Evolutionary conservation across 2,329 filamentous ascomycete species (phyloP), one percentile per base, ranked within the genome.

Genomic region (Exophiala sideris): DNA sequence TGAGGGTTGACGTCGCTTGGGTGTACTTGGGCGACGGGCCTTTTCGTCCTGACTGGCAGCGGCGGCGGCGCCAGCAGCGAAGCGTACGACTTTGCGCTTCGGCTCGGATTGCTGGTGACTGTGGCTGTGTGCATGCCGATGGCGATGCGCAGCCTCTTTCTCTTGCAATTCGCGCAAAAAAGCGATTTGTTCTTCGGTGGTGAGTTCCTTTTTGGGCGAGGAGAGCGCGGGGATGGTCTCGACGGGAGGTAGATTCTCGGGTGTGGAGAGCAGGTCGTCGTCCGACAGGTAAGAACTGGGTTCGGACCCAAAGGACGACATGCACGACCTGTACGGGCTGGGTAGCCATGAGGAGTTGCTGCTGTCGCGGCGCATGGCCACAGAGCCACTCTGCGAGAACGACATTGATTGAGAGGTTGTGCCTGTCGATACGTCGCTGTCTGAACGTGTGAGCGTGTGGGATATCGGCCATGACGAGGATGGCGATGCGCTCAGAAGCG

Each of bases 181-280:
- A 36, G 62, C 62, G 35, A 64, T 62, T 48, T 64, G 62, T 45
- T 64, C 62, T 47, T 64, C 62, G 20, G 60, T 64, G 41, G 60
- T 64, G 42, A 64, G 54, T 41, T 64, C 62, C 48, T 55, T 57
- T 45, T 61, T 54, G 49, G 54, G 59, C 10, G 35, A 12, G 36
- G 52, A 36, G 29, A 55, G 40, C 3, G 51, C 52, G n/a, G 59
- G 59, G 32, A 62, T 62, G 33, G 57, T 56, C 56, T 64, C 60
- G 12, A 62, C 42, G 1, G 62, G 61, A 16, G 62, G 52, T 21
- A 62, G 52, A 12, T 49, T 36, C 29, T 61, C 58, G 8, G 48
- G 36, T 9, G 57, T 38, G 21, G 48, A 56, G 16, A 64, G 55
- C 14, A 64, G 57, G 46, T 64, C 62, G 36, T 64, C 62, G 36